Evolutionary conservation across 2,329 filamentous ascomycete genomes (phyloP).

Genomic region (Cyanodermella asteris): DNA sequence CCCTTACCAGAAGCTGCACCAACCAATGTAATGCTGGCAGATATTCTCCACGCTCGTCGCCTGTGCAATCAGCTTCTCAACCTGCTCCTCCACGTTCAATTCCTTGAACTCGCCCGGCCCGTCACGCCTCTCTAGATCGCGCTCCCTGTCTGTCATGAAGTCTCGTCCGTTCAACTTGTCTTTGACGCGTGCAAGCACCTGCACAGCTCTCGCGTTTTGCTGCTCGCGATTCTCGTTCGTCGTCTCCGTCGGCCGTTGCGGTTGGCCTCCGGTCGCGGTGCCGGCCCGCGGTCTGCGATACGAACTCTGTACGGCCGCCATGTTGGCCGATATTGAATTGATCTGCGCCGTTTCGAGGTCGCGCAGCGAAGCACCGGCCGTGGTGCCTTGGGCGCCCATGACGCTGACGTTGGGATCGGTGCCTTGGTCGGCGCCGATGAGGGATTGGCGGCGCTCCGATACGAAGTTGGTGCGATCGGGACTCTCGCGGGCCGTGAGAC

Average conservation of each 20-base stretch:
- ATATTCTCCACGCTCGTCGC: conserved; percentile 93
- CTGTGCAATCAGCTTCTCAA: conserved; percentile 84
- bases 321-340: too few relatives aligned
- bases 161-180: conserved; percentile 91
- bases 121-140: too few relatives aligned
- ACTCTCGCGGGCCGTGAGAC: conserved; percentile 44
- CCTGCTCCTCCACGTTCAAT: conserved; percentile 65
- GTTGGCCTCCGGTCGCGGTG: too few relatives aligned
- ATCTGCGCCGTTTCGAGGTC: conserved; percentile 5
- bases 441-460: conserved; percentile 36
- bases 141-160: conserved; percentile 63
- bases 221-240: conserved; percentile 37
- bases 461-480: conserved; percentile 37
- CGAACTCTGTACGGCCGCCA: too few relatives aligned
- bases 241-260: too few relatives aligned
- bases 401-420: conserved; percentile 12
- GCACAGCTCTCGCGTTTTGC: conserved; percentile 79
- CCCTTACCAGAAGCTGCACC: conserved; percentile 86
- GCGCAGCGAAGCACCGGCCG: too few relatives aligned
- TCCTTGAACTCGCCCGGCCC: too few relatives aligned
- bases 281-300: too few relatives aligned
- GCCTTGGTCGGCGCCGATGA: conserved; percentile 30
- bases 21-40: conserved; percentile 96
- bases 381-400: conserved; percentile 12
- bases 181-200: conserved; percentile 76